These are phyloP conservation scores for Phytophthora brassicae DNA, from an alignment of 352 stramenopile species.

Conservation along the genomic window DNA sequence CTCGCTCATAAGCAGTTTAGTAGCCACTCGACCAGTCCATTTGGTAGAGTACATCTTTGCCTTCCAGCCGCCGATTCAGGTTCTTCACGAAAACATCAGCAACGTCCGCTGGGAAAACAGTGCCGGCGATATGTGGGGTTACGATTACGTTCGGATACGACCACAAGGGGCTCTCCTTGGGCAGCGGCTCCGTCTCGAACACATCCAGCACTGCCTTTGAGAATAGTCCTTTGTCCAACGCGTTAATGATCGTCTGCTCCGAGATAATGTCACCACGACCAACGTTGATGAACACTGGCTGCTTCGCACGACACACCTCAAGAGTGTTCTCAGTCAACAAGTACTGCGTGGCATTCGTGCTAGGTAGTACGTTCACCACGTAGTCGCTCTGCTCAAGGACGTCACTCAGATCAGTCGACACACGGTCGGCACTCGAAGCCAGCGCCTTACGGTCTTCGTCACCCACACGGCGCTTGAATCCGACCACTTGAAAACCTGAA, in stretches of 20 bases:
- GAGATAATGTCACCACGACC: conserved; percentile 82
- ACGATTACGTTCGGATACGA: conserved; percentile 60
- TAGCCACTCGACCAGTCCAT: conserved; percentile 60
- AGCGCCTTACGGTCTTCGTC: conserved; percentile 20
- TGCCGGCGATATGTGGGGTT: conserved; percentile 81
- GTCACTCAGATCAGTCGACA: conserved; percentile 47
- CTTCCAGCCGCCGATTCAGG: conserved; percentile 39
- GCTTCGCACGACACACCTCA: conserved; percentile 40
- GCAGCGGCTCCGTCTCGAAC: conserved; percentile 52
- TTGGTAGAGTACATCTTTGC: conserved; percentile 38
- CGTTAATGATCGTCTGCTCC: conserved; percentile 57
- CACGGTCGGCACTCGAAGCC: conserved; percentile 32
- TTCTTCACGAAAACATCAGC: conserved; percentile 75
- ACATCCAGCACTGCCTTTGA: conserved; percentile 62
- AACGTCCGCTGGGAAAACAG: conserved; percentile 74
- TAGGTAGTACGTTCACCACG: conserved; percentile 83
- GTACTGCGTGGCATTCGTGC: conserved; percentile 68
- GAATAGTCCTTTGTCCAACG: conserved; percentile 66
- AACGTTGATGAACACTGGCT: conserved; percentile 86
- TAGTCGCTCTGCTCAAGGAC: conserved; percentile 68
- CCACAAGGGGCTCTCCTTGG: conserved; percentile 62
- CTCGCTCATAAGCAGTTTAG: conserved; percentile 15
- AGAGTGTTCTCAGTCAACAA: conserved; percentile 61
- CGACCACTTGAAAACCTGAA: conserved; percentile 58
- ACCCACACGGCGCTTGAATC: conserved; percentile 64